Base-by-base conservation (phyloP, 2,329 filamentous ascomycete species). In the Thermoascus crustaceus region DNA sequence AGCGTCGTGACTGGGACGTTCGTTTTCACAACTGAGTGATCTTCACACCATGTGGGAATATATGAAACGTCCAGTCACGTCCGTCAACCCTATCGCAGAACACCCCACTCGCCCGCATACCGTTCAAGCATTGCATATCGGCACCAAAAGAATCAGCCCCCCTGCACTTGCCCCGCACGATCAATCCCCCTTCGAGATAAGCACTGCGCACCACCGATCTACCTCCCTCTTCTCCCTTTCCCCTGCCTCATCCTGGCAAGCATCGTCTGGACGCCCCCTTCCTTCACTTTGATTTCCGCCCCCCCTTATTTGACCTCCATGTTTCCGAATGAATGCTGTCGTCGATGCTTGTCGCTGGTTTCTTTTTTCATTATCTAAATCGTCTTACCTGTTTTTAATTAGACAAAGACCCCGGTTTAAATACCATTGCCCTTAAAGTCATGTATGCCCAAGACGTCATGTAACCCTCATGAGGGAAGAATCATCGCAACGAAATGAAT, bases 381-480 rank as follows among this genome's bases (percentile, higher is more conserved):
- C 43, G 38, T 32, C 43, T 10, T 34, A 41, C 24, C 17, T 18
- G 32, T 30, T 54, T 55, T 52, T 53, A 59, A 57, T 59, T 61
- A 61, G 56, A 61, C 55, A 51, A 54, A 55, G 46, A 45, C 48
- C 47, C 43, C 35, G 42, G 35, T 41, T 44, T 45, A 39, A 36
- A 50, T 53, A 57, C 49, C 55, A 49, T 56, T 39, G 39, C 44
- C 34, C 38, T 37, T 52, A 47, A 46, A 42, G 44, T 58, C 55
- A 57, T 58, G 55, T 58, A 58, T 58, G 54, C 56, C 51, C 54
- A 46, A 53, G 50, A 58, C 61, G 47, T 63, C 58, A 64, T 64
- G 61, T 64, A 64, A 50, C 44, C 50, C 47, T 44, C 39, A 32
- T 46, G 42, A 50, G 46, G 47, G 54, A 53, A 50, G 51, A 58